Conservation (phyloP, 805 yeast genomes). For the Lipomyces sp. region DNA sequence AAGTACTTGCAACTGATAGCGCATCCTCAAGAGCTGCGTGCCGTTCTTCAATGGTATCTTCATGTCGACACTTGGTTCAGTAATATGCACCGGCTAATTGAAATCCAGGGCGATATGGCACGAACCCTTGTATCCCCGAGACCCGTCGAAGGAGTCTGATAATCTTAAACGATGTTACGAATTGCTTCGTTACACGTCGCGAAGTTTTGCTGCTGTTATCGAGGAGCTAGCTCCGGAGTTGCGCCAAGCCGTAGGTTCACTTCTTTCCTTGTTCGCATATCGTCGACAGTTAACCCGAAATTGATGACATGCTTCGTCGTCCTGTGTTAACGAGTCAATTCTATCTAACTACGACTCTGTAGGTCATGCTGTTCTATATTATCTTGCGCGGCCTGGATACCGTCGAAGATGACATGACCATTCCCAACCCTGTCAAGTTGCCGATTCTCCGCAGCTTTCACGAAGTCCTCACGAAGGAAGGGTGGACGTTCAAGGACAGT, state of each 20-base stretch:
- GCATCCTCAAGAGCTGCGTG: slow-evolving; percentile 74
- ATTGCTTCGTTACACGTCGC: slow-evolving; percentile 70
- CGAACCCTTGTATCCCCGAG: slow-evolving; percentile 57
- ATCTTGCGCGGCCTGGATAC: slow-evolving; percentile 92
- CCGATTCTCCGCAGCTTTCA: slow-evolving; percentile 74
- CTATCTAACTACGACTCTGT: neutral
- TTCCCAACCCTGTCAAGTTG: slow-evolving; percentile 71
- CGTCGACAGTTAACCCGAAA: too few relatives aligned
- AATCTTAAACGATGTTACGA: slow-evolving; percentile 67
- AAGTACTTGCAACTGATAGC: slow-evolving; percentile 48
- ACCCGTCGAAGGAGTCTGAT: slow-evolving; percentile 49
- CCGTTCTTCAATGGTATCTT: slow-evolving; percentile 65
- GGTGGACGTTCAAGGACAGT: slow-evolving; percentile 82
- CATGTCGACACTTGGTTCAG: neutral
- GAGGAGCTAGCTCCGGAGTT: slow-evolving; percentile 88
- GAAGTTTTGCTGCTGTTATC: slow-evolving; percentile 94
- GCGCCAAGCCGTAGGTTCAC: slow-evolving; percentile 61
- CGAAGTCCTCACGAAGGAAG: slow-evolving; percentile 61
- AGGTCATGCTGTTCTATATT: slow-evolving; percentile 75
- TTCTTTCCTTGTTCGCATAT: neutral
- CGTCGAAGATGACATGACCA: slow-evolving; percentile 92
- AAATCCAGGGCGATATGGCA: slow-evolving; percentile 50
- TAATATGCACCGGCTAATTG: neutral
- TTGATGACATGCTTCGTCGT: too few relatives aligned
- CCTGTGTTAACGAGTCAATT: too few relatives aligned